Base-by-base conservation (phyloP, 2,329 filamentous ascomycete species). In the Lecanoromycetidae sp. region DNA sequence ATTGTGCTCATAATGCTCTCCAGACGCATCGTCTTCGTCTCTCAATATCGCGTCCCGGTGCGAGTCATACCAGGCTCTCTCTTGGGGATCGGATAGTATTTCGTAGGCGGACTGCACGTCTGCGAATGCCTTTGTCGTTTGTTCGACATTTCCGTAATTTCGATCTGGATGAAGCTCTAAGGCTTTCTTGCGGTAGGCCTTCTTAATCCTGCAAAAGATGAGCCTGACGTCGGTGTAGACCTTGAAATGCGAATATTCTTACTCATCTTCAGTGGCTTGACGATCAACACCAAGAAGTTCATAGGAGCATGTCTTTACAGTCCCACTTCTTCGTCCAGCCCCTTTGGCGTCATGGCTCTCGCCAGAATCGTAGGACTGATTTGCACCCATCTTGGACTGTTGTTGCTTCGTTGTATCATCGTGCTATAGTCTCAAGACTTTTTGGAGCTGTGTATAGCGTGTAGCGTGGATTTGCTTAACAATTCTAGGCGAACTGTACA, bases 31-130 rank as follows among this genome's bases (percentile, higher is more conserved):
- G 36, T 63, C 76, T 48, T 76, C 72, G 32, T 81, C 82, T 25
- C 76, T 75, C 52, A 96, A 68, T 52, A 96, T 93, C 42, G 84
- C 80, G 56, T 87, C 81, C 51, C 87, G 82, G 61, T 98, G 91
- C 2, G 87, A 87, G 66, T 98, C 90, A 67, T 98, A 98, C 91
- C 91, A 98, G 26, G 88, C 83, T 56, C 91, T 79, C 63, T 98
- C 91, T 62, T 98, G 90, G 9, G 87, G 80, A 62, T 98, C 91
- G 1, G 88, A 94, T 1, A 98, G 76, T n/a, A 98, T 79, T 63
- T 96, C 87, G 62, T 98, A 94, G 38, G 91, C 91, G 29, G 87
- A 76, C 63, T 95, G 90, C 23, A 96, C 75, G 60, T 95, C 87
- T 41, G 91, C 87, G 61, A 98, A 98, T 44, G 81, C 79, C 55